A percentile compares a stretch with the other conserved stretches of the same genome.
phyloP scores from a whole-genome alignment of 2,329 filamentous ascomycete genomes.

The Didymella pinodella region DNA sequence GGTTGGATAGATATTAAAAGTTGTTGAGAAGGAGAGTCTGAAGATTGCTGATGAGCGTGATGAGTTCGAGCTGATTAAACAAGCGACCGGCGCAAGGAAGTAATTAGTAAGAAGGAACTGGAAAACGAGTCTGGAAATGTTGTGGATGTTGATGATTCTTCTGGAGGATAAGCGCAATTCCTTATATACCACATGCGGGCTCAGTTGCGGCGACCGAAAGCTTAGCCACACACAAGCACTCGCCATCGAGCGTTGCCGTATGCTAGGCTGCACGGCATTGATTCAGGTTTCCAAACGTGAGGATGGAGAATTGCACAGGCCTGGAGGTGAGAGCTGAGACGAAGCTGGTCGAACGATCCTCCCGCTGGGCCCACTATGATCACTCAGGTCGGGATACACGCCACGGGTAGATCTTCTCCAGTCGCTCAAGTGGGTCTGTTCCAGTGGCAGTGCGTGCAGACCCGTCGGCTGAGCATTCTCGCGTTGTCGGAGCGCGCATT shows the following conservation, averaged over 20 bases:
- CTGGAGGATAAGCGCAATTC: conserved; percentile 19
- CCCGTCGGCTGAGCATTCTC: conserved; percentile 26
- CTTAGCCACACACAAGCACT: conserved; percentile 46
- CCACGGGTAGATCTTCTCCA: conserved; percentile 36
- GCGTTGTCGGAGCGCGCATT: conserved; percentile 38
- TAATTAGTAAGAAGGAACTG: conserved; percentile 38
- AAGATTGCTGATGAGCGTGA: conserved; percentile 28
- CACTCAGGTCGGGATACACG: conserved; percentile 20
- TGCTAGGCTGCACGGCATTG: conserved; percentile 18
- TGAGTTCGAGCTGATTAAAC: conserved; percentile 33
- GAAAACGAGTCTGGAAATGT: conserved; percentile 42
- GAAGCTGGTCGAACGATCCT: conserved; percentile 37
- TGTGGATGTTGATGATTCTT: conserved; percentile 40
- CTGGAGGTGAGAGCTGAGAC: conserved; percentile 36
- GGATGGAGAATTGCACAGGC: conserved; percentile 23
- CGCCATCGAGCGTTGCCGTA: conserved; percentile 12
- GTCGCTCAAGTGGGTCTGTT: conserved; percentile 15
- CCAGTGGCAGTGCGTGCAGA: conserved; percentile 15
- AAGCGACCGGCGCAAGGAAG: conserved; percentile 50
- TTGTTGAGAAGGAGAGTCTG: conserved; percentile 20
- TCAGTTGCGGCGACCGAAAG: conserved; percentile 27
- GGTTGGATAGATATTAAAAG: conserved; percentile 20
- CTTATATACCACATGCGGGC: conserved; percentile 40
- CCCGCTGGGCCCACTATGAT: conserved; percentile 18
- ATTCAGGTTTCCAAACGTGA: conserved; percentile 23